These are phyloP conservation scores for Elsinoe arachidis DNA, from an alignment of 2,329 filamentous ascomycete genomes.

Conservation along the genomic window DNA sequence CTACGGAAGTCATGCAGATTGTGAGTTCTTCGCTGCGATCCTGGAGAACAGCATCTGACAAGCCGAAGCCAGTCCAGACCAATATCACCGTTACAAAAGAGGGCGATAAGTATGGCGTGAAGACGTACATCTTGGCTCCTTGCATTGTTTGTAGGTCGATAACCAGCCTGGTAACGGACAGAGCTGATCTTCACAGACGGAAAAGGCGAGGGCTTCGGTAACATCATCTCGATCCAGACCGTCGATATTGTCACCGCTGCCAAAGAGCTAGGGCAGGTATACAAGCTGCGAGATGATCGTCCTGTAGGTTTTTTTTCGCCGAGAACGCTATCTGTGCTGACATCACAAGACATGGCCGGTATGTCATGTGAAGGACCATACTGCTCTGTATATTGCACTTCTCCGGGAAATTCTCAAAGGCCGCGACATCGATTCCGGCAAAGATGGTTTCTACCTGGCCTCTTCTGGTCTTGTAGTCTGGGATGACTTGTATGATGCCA, in stretches of 20 bases:
- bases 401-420: constrained; percentile 37
- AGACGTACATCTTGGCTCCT: constrained; percentile 45
- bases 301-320: constrained; percentile 25
- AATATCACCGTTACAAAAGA: constrained; percentile 40
- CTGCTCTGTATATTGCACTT: constrained; percentile 38
- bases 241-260: constrained; percentile 42
- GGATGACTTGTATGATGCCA: constrained; percentile 42
- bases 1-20: constrained; percentile 19
- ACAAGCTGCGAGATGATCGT: constrained; percentile 33
- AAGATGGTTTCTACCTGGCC: constrained; percentile 44
- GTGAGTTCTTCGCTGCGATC: constrained; percentile 17
- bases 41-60: too few relatives aligned
- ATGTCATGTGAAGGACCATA: constrained; percentile 43
- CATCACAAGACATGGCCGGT: constrained; percentile 43
- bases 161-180: background rate
- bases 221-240: constrained; percentile 45
- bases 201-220: constrained; percentile 42
- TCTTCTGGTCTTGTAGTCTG: constrained; percentile 42
- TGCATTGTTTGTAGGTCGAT: constrained; percentile 37
- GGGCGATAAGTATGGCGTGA: constrained; percentile 35
- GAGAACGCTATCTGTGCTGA: background rate
- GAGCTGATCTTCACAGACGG: constrained; percentile 27
- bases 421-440: constrained; percentile 32
- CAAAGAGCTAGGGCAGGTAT: constrained; percentile 32
- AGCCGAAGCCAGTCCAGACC: constrained; percentile 30